Base-by-base conservation (phyloP, 2,329 filamentous ascomycete genomes). In the Trichothecium sympodiale region DNA sequence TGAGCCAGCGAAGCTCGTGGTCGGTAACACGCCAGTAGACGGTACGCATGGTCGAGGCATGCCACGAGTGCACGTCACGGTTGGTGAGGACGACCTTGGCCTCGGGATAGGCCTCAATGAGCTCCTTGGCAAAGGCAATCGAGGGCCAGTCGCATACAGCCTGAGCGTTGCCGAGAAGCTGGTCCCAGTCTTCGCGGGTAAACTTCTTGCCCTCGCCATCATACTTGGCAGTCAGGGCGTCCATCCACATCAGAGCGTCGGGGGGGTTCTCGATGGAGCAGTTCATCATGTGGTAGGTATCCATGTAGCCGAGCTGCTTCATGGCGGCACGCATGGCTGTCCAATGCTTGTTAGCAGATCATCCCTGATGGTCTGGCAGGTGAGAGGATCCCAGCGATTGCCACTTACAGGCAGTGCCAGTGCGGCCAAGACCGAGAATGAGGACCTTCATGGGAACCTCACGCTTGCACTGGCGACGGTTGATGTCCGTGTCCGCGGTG, bases 271-370 rank as follows among this genome's bases (percentile, higher is more conserved):
- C 77, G 41, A 80, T 73, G 40, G 71, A 75, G 44, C 71, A 74
- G 47, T 69, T 77, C 73, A 80, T 78, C 77, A 81, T 81, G 62
- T 83, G 80, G 65, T 83, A 83, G 41, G 73, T 78, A 54, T 80
- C 74, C 46, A 71, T 62, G 53, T 77, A 82, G 42, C 79, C 79
- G 29, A 83, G 65, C 46, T 74, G 64, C 50, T 77, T 69, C 52
- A 83, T 68, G 15, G 80, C 79, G 30, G 69, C 71, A 41, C 77
- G 69, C 50, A 83, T 71, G 30, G 77, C 73, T 77, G 38, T 31
- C 20, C 20, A 23, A 10, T 6, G 15, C 20, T 13, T 15, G 17
- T 41, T 14, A 38, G 41, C n/a, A 30, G 27, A 15, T 27, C n/a
- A 6, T 17, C 14, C 8, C 5, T 14, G 16, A 18, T 17, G n/a